Base-by-base conservation (phyloP, 139 green algal species). In the Pleodorina starrii region DNA sequence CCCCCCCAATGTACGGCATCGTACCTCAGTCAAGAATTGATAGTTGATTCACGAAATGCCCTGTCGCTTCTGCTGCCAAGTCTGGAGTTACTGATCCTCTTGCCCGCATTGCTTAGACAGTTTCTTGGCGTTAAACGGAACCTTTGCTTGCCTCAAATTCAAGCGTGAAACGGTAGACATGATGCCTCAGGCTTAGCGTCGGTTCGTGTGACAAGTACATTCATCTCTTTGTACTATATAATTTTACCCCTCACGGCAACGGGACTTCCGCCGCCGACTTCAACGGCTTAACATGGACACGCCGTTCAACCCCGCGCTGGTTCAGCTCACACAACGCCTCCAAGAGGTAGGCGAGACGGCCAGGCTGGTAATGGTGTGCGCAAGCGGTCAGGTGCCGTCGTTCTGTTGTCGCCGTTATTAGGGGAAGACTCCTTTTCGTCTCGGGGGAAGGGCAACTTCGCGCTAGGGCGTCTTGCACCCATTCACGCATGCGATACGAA, bases 271-370 rank as follows among this genome's bases (percentile, higher is more conserved):
- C 74, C 74, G 74, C 74, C 74, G 74, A n/a, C 74, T 32, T 66
- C 74, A 54, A 80, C 72, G 74, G 25, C 72, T 82, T 48, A 82
- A 82, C 74, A 82, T 82, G 74, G 74, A 82, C 29, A 40, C 27
- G 9, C 23, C 74, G 14, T 82, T 66, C 44, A 82, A 42, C 74
- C 74, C 74, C n/a, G 43, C 74, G 25, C 44, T 84, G 48, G n/a
- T 50, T 7, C 76, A 84, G 48, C 76, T 84, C 19, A 84, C 76
- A 36, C 76, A 84, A 54, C 76, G 76, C 12, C 50, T 84, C 48
- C 48, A 84, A 27, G 76, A 84, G 76, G 76, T 84, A 59, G 32
- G 44, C 74, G 32, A 32, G 35, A 76, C 68, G 4, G 68, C 1
- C 32, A 40, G 25, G 19, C 68, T 76, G 68, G 17, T 43, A 29